Evolutionary conservation across 139 green algal genomes (phyloP).

Genomic region (Chlamydomonas incerta): DNA sequence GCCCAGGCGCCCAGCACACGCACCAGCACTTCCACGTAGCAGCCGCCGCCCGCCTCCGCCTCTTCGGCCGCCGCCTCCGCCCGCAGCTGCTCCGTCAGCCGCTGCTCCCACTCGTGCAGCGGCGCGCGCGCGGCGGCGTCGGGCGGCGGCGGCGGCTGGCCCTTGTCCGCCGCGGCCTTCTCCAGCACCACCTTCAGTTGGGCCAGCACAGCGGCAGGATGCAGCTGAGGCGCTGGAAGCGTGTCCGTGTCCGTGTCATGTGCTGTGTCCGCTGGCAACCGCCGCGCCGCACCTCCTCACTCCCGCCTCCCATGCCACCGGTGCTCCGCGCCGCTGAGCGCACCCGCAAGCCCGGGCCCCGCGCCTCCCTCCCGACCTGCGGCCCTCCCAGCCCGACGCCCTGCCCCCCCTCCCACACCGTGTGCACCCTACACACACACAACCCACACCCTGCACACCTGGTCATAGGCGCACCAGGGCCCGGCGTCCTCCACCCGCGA

Average conservation of each 20-base stretch:
- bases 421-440: too few relatives aligned
- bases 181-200: conserved; percentile 32
- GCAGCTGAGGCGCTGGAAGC: neutral
- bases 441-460: conserved; percentile 24
- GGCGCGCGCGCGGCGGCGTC: neutral
- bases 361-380: too few relatives aligned
- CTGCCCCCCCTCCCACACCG: too few relatives aligned
- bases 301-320: too few relatives aligned
- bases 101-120: neutral
- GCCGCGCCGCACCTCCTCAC: too few relatives aligned
- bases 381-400: too few relatives aligned
- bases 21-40: conserved; percentile 30
- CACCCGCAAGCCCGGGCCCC: too few relatives aligned
- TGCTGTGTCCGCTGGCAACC: too few relatives aligned
- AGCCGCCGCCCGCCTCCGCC: neutral
- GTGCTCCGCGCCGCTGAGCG: too few relatives aligned
- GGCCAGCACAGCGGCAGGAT: too few relatives aligned
- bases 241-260: too few relatives aligned
- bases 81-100: conserved; percentile 5
- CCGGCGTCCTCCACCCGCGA: conserved; percentile 7
- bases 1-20: too few relatives aligned
- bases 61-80: neutral
- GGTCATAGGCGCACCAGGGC: conserved; percentile 43
- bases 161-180: conserved; percentile 7
- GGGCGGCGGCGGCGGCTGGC: neutral